Evolutionary conservation across 2,329 filamentous ascomycete species (phyloP).

Genomic region (Aaosphaeria pasadenensis): DNA sequence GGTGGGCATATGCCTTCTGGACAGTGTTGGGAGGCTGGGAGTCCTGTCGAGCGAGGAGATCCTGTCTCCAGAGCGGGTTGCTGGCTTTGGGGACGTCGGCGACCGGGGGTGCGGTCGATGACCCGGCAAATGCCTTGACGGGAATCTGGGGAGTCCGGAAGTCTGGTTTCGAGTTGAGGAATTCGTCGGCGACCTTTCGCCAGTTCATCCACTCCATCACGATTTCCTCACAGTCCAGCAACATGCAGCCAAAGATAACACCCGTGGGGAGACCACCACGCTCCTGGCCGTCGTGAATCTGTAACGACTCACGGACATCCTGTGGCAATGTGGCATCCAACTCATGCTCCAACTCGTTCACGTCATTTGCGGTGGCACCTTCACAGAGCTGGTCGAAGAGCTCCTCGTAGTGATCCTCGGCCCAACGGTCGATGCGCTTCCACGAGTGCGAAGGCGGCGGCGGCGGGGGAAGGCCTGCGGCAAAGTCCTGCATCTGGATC

Average conservation of each 20-base stretch:
- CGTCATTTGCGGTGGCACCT: constrained; percentile 86
- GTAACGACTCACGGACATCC: constrained; percentile 88
- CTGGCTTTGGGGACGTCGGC: constrained; percentile 49
- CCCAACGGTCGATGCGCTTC: constrained; percentile 90
- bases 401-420: constrained; percentile 92
- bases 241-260: constrained; percentile 89
- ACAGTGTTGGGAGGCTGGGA: constrained; percentile 83
- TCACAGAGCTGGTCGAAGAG: constrained; percentile 91
- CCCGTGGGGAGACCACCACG: constrained; percentile 87
- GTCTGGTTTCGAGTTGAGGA: constrained; percentile 60
- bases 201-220: constrained; percentile 97
- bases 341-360: constrained; percentile 95
- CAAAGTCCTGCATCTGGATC: constrained; percentile 95
- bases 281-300: constrained; percentile 95
- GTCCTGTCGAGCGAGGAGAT: constrained; percentile 79
- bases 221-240: constrained; percentile 97
- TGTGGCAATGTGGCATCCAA: constrained; percentile 90
- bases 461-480: constrained; percentile 83
- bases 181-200: constrained; percentile 90
- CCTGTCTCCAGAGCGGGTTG: constrained; percentile 75
- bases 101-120: constrained; percentile 67
- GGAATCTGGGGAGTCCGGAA: constrained; percentile 62
- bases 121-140: constrained; percentile 68
- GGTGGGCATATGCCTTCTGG: constrained; percentile 89
- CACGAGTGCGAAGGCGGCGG: constrained; percentile 88